These are phyloP conservation scores for Blastocystis sp. DNA, from an alignment of 352 stramenopile genomes.

Conservation along the genomic window DNA sequence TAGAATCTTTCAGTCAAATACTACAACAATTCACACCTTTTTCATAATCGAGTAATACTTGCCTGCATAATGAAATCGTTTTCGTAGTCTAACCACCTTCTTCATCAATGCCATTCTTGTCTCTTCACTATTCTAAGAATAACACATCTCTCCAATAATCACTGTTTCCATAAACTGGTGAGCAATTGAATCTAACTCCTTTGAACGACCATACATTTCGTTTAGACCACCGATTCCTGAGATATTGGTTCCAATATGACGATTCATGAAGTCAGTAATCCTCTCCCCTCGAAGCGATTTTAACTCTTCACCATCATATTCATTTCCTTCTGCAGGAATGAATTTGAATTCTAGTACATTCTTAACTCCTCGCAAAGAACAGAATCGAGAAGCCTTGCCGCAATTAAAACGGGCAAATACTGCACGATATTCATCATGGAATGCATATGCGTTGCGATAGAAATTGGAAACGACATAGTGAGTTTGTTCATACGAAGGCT, in stretches of 20 bases:
- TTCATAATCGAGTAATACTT: conserved; percentile 61
- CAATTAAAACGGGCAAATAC: conserved; percentile 34
- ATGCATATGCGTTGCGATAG: conserved; percentile 38
- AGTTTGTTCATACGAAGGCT: neutral
- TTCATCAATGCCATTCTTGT: neutral
- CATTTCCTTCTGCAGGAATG: neutral
- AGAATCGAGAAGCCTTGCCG: neutral
- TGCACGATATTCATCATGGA: conserved; percentile 16
- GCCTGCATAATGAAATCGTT: neutral
- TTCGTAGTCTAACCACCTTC: neutral
- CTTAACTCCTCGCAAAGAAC: neutral
- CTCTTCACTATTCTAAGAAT: neutral
- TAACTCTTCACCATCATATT: conserved; percentile 16
- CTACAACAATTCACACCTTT: neutral
- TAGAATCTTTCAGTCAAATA: neutral
- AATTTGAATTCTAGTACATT: conserved; percentile 2
- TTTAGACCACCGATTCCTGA: conserved; percentile 31
- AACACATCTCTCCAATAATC: neutral
- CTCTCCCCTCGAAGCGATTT: conserved; percentile 1
- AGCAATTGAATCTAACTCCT: conserved; percentile 17
- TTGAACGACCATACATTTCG: conserved; percentile 2
- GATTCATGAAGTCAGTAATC: conserved; percentile 30
- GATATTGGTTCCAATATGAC: neutral
- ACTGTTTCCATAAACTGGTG: conserved; percentile 41
- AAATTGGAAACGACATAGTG: conserved; percentile 24